Percentiles rank a stretch among this genome's conserved stretches.
These are phyloP conservation scores for Chlorella vulgaris DNA, from an alignment of 139 green algal genomes.

Conservation along the genomic window DNA sequence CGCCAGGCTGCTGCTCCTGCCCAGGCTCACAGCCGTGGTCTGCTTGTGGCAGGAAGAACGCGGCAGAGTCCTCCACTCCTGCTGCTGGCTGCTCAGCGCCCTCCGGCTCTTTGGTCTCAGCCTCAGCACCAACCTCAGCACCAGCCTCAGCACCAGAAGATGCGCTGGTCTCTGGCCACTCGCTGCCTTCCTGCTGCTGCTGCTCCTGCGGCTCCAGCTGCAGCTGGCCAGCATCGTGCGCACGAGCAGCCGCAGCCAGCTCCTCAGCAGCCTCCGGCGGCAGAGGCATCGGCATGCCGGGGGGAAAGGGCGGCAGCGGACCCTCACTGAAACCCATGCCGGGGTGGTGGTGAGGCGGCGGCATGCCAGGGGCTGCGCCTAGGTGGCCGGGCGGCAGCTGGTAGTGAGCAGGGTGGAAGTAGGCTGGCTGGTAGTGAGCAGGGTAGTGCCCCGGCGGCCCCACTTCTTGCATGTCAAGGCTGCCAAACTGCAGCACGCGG, in stretches of 20 bases:
- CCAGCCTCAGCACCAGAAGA: not conserved
- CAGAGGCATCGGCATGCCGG: constrained; percentile 28
- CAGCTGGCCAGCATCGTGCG: not conserved
- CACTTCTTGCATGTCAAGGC: not conserved
- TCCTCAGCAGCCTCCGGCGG: constrained; percentile 2
- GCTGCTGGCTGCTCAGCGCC: not conserved
- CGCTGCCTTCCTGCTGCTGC: not conserved
- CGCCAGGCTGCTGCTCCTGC: not conserved
- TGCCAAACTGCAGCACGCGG: constrained; percentile 21
- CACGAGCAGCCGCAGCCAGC: constrained; percentile 1
- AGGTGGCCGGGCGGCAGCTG: not conserved
- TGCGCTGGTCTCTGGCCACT: not conserved
- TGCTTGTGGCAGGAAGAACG: not conserved
- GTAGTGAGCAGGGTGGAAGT: constrained; percentile 5
- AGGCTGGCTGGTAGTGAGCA: not conserved
- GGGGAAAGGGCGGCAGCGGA: constrained; percentile 11
- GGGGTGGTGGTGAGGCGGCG: not conserved
- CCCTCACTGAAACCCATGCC: not conserved
- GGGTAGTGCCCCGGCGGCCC: not conserved
- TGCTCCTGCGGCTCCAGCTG: not conserved
- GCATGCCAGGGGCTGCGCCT: not conserved
- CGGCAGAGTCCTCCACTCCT: not conserved
- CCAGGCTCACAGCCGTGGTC: not conserved
- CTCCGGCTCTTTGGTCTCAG: not conserved
- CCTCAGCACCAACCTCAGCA: not conserved